Evolutionary conservation across 495 filamentous ascomycete genomes (phyloP).

Genomic region (Penicillium cataractarum): DNA sequence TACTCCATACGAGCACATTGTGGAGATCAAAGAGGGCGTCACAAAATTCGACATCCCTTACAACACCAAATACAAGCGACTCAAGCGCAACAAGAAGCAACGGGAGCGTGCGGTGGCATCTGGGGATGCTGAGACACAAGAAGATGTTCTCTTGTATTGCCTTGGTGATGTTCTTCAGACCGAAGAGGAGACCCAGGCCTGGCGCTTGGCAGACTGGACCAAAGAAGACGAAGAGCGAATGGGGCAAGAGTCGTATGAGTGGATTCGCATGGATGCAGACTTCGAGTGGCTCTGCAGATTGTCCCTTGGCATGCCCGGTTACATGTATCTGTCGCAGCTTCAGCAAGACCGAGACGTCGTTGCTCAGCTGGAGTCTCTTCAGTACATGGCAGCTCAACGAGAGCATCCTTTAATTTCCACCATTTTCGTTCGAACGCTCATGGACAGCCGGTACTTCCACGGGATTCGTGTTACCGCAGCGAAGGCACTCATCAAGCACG

Average conservation of each 20-base stretch:
- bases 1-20: constrained; percentile 97
- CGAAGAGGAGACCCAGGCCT: constrained; percentile 78
- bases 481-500: constrained; percentile 71
- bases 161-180: constrained; percentile 88
- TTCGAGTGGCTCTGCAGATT: constrained; percentile 95
- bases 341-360: constrained; percentile 97
- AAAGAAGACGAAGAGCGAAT: constrained; percentile 83
- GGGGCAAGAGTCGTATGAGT: constrained; percentile 96
- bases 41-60: constrained; percentile 93
- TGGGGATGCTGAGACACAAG: constrained; percentile 70
- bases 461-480: constrained; percentile 86
- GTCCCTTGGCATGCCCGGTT: constrained; percentile 77
- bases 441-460: constrained; percentile 91
- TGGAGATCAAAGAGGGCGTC: constrained; percentile 84
- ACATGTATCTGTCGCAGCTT: constrained; percentile 97
- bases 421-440: constrained; percentile 82
- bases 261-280: constrained; percentile 97
- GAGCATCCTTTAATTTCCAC: constrained; percentile 78
- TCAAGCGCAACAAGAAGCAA: constrained; percentile 89
- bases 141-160: constrained; percentile 88
- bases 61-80: constrained; percentile 97
- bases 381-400: constrained; percentile 60
- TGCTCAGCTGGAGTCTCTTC: constrained; percentile 83
- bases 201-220: constrained; percentile 86
- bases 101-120: constrained; percentile 74